These are phyloP conservation scores for Arachis stenosperma DNA, from an alignment of 306 rosid species.

Conservation along the genomic window DNA sequence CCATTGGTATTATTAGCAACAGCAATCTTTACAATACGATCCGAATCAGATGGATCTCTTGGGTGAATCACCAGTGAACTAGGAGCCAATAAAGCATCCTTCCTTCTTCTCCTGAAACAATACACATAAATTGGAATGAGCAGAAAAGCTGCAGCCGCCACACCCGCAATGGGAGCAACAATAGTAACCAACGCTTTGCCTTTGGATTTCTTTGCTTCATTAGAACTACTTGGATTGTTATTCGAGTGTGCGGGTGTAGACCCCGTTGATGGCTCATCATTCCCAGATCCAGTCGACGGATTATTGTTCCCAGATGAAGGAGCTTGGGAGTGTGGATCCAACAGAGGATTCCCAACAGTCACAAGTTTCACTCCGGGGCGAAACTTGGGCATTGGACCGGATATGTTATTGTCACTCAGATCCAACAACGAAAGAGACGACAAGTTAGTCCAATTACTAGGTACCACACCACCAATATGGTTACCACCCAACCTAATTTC, in stretches of 20 bases:
- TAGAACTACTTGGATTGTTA: conserved; percentile 31
- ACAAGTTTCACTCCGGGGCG: conserved; percentile 50
- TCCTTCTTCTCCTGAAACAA: conserved; percentile 65
- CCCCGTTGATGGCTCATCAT: conserved; percentile 21
- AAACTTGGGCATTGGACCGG: conserved; percentile 83
- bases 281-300: conserved; percentile 46
- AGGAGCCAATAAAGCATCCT: conserved; percentile 49
- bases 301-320: conserved; percentile 42
- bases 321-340: conserved; percentile 9
- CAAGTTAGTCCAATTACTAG: conserved; percentile 74
- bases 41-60: conserved; percentile 86
- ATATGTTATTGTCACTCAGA: conserved; percentile 71
- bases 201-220: conserved; percentile 28
- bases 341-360: conserved; percentile 50
- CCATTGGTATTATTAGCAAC: conserved; percentile 63
- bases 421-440: conserved; percentile 63
- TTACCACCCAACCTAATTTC: conserved; percentile 65
- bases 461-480: conserved; percentile 64
- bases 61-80: conserved; percentile 84
- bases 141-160: conserved; percentile 74
- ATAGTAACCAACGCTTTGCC: conserved; percentile 47
- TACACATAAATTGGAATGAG: conserved; percentile 68
- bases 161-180: conserved; percentile 67
- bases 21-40: conserved; percentile 64
- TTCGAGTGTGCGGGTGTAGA: conserved; percentile 33